Evolutionary conservation across 202 grass and related monocot species (phyloP).

Genomic region (Elaeis oleifera): DNA sequence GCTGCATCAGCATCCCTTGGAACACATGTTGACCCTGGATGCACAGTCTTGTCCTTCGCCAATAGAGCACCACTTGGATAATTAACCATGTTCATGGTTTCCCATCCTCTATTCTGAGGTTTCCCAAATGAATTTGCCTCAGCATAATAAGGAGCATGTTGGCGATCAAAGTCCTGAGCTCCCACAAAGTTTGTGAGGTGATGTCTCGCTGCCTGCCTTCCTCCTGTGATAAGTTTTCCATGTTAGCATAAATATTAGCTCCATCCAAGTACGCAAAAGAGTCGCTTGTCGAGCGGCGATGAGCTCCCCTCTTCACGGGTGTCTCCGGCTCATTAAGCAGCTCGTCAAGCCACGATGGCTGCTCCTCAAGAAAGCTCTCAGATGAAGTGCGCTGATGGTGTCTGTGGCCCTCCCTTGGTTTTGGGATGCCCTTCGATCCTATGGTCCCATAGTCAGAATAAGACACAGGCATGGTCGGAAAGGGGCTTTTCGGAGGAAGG

Average conservation of each 20-base stretch:
- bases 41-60: constrained; percentile 35
- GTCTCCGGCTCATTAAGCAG: constrained; percentile 77
- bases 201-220: constrained; percentile 31
- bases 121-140: no score
- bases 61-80: constrained; percentile 30
- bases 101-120: no score
- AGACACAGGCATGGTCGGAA: constrained; percentile 31
- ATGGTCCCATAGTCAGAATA: constrained; percentile 52
- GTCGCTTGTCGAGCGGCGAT: constrained; percentile 88
- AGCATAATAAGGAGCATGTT: no score
- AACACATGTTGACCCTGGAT: constrained; percentile 20
- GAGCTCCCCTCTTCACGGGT: constrained; percentile 46
- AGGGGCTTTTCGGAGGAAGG: constrained; percentile 85
- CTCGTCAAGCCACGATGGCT: constrained; percentile 92
- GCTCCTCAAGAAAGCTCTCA: constrained; percentile 88
- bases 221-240: constrained; percentile 32
- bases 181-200: no score
- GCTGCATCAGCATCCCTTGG: constrained; percentile 38
- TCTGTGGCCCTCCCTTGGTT: constrained; percentile 32
- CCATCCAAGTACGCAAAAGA: constrained; percentile 67
- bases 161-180: no score
- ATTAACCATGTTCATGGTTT: constrained; percentile 10
- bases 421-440: constrained; percentile 33
- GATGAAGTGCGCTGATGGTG: constrained; percentile 78
- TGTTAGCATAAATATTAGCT: constrained; percentile 9